A percentile compares a stretch with the other conserved stretches of the same genome.
These are phyloP conservation scores for Herpetomonas tarakana DNA, from an alignment of 208 protist genomes.

Conservation along the genomic window DNA sequence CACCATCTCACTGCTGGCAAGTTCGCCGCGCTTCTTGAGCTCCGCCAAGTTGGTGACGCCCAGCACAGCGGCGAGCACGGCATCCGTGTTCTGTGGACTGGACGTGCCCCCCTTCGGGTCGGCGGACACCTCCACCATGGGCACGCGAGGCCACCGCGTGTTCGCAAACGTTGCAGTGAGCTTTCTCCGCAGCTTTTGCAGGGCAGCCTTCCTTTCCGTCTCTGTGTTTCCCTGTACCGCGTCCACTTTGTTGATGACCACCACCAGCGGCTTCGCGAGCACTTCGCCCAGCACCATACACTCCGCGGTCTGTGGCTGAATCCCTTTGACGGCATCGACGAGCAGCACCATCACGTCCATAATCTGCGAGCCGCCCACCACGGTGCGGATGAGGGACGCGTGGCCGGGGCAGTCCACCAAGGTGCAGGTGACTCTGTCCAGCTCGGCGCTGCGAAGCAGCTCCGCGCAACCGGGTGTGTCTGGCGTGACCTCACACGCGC, in stretches of 20 bases:
- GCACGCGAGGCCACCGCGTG: conserved; percentile 68
- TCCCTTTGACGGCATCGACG: conserved; percentile 96
- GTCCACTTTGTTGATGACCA: conserved; percentile 98
- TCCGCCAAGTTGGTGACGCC: conserved; percentile 18
- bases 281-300: conserved; percentile 87
- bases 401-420: conserved; percentile 99
- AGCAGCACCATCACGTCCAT: conserved; percentile 98
- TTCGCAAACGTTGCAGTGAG: conserved; percentile 57
- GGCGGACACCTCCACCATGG: conserved; percentile 69
- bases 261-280: conserved; percentile 79
- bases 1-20: conserved; percentile 8
- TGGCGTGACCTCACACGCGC: conserved; percentile 44
- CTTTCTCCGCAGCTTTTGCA: conserved; percentile 47
- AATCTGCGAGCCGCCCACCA: conserved; percentile 98
- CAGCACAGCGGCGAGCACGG: conserved; percentile 40
- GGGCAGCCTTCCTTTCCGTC: conserved; percentile 22
- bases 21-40: conserved; percentile 17
- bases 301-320: conserved; percentile 98
- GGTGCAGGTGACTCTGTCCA: conserved; percentile 82
- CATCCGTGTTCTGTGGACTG: conserved; percentile 25
- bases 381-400: conserved; percentile 97
- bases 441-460: conserved; percentile 9
- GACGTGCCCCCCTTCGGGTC: conserved; percentile 26
- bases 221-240: conserved; percentile 39
- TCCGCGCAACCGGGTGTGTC: conserved; percentile 16